phyloP scores from a whole-genome alignment of 2,329 filamentous ascomycete species.

The Immersiporthe knoxdaviesiana region DNA sequence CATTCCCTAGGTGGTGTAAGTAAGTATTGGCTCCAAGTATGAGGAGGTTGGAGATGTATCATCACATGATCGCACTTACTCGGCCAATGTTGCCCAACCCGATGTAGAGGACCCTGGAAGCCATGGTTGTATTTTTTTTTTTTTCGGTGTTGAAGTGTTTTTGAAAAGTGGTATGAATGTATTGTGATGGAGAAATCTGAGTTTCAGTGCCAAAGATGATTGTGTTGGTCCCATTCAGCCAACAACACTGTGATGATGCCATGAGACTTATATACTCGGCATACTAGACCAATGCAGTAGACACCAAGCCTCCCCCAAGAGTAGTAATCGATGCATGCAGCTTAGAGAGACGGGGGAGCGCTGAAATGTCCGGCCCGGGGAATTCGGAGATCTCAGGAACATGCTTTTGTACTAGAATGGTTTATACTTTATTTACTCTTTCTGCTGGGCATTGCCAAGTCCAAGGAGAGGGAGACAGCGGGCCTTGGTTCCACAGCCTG shows the following conservation, averaged over 20 bases:
- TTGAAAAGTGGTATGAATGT: background rate
- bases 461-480: too few species aligned
- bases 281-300: too few species aligned
- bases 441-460: too few species aligned
- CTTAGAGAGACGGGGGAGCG: background rate
- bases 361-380: background rate
- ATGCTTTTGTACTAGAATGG: too few species aligned
- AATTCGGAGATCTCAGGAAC: background rate
- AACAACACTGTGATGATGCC: background rate
- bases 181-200: background rate
- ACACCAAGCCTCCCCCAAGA: too few species aligned
- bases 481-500: too few species aligned
- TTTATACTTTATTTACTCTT: too few species aligned
- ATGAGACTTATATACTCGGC: background rate
- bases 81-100: conserved; percentile 88
- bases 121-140: conserved; percentile 55
- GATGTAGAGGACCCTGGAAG: conserved; percentile 72
- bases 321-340: background rate
- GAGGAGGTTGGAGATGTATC: background rate
- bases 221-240: background rate
- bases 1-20: conserved; percentile 66
- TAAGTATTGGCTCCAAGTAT: conserved; percentile 23
- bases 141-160: background rate
- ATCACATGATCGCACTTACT: conserved; percentile 50
- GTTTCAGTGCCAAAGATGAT: background rate